Evolutionary conservation across 805 yeast genomes (phyloP), one percentile per base, ranked within the genome.

Genomic region (Diddensiella transvaalensis): DNA sequence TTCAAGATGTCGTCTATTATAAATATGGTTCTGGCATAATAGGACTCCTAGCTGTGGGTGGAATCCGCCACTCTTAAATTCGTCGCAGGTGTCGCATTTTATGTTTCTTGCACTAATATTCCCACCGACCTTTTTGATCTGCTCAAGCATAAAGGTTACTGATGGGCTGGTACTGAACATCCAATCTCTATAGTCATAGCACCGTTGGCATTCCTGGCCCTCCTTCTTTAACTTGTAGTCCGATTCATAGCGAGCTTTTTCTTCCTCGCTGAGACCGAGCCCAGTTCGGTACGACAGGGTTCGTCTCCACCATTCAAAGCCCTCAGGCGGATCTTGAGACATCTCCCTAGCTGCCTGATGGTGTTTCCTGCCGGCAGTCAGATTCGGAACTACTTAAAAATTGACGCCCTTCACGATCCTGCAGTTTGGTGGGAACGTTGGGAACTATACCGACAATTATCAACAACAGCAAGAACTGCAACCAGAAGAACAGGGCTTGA

Each of bases 21-120:
- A 69, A 36, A 87, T 74, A 67, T 89, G 75, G 65, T 93, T 90
- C 52, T 90, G 88, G 67, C 99, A 93, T 4, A 93, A 67, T 49
- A 89, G 71, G 22, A 93, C 82, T 1, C 99, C 99, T 38, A 79
- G 64, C 33, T 87, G 85, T 0, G 98, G 97, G 62, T 90, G 88
- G 66, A 85, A 93, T 2, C 99, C 99, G 40, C 98, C 99, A 33
- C 88, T 83, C 59, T 82, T 79, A 69, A 76, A 73, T 52, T 87
- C 95, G 53, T 85, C 87, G 65, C 99, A 93, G 6, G 77, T 76
- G 46, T 81, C 93, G 65, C 99, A 93, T 13, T 79, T 72, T 46
- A 91, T 80, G 57, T 83, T 81, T 22, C 64, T 58, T 13, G 69
- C 66, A 47, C 68, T 65, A 36, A 82, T 65, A 15, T 74, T 73